Evolutionary conservation across 2,329 filamentous ascomycete species (phyloP), one percentile per base, ranked within the genome.

Genomic region (Metarhizium guizhouense): DNA sequence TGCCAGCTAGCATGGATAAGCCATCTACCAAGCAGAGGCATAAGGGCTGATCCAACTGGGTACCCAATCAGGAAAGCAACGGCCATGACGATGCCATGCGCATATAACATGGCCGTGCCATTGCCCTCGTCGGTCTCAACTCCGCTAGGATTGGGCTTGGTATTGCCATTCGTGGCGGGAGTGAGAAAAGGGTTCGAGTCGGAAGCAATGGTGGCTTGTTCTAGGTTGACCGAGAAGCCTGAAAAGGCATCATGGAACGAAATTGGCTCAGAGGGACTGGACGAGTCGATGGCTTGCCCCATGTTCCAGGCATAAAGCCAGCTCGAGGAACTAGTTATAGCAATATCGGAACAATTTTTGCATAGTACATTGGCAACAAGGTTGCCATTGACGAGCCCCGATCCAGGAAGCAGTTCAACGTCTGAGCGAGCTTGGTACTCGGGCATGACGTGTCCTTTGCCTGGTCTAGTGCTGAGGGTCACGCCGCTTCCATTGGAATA

Each of bases 341-440:
- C 63, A 56, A 84, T 68, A 56, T 42, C 38, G 7, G 76, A 64
- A 67, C 81, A 84, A 65, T 79, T 79, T 51, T 70, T 62, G 66
- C 82, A 82, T 45, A 66, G 65, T 49, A 87, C 70, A 62, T 86
- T 86, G 60, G 83, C 84, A 5, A 76, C 73, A 76, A 87, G 84
- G 36, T 72, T 70, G 52, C 70, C 74, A 50, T 71, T 61, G 38
- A 66, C 62, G 47, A 87, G 70, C 34, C 83, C 83, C 47, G 81
- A 85, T 53, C 83, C 83, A 0, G 70, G 74, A 2, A 86, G 74
- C 4, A 86, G 72, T 36, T 77, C 72, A 30, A 86, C 66, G 30
- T 74, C 67, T 32, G 73, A 70, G 3, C 73, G 67, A 1, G 67
- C 62, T 2, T 69, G 70, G 66, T 79, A 76, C 34, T 68, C 49